Base-by-base conservation (phyloP, 1,284 basidiomycete species). In the Coniophora puteana region DNA sequence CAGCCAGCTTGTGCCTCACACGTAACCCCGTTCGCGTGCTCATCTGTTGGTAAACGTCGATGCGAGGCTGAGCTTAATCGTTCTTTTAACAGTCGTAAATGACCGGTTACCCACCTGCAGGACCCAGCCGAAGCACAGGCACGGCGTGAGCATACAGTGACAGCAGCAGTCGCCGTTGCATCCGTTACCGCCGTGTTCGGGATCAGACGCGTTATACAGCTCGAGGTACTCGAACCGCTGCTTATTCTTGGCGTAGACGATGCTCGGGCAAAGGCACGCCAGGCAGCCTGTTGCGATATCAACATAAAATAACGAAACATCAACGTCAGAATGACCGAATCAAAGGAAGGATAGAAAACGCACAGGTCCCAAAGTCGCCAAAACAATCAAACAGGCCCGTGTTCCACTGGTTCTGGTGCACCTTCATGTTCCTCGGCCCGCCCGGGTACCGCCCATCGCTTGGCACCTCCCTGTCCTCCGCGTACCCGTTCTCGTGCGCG, bases 1-100 rank as follows among this genome's bases (percentile, higher is more conserved):
- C 74, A 24, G 55, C 53, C 53, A 78, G 71, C 40, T 58, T 57
- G 51, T 76, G 75, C 18, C 74, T 69, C 3, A 43, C 33, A 27
- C 76, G 68, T 32, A 71, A 51, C 49, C 29, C 76, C 69, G 25
- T 54, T 60, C 23, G 60, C 59, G 45, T 72, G 66, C 71, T 74
- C 46, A 34, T 26, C 12, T 18, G 31, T 29, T 16, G 8, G 16
- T 20, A 28, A 24, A 28, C 17, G 24, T 26, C 7, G n/a, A 13
- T 13, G 34, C 5, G 6, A 1, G 4, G 24, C 28, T 13, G 17
- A 25, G 28, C 11, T 21, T 31, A 4, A 16, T 24, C n/a, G n/a
- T n/a, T n/a, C n/a, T n/a, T n/a, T n/a, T n/a, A n/a, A n/a, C n/a
- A n/a, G n/a, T n/a, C n/a, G n/a, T n/a, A n/a, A n/a, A n/a, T n/a